phyloP scores from a whole-genome alignment of 2,329 filamentous ascomycete species.

The Talaromyces sp. region DNA sequence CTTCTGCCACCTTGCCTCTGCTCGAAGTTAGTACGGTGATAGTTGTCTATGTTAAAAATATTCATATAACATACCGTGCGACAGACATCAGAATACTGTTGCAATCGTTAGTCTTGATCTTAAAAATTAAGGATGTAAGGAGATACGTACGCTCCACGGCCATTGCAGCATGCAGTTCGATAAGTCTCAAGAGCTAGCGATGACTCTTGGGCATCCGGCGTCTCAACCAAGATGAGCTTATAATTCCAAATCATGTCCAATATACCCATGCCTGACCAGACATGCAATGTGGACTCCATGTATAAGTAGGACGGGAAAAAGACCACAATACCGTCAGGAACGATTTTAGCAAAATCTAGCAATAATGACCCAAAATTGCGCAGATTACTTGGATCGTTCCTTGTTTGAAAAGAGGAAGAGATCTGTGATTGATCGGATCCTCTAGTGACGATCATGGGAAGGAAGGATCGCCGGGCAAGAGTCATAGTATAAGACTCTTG shows the following conservation, averaged over 20 bases:
- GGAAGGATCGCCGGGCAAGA: slow-evolving; percentile 85
- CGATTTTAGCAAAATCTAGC: slow-evolving; percentile 93
- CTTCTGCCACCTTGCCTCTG: slow-evolving; percentile 91
- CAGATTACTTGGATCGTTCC: slow-evolving; percentile 94
- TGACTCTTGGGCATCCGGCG: slow-evolving; percentile 94
- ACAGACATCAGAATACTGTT: slow-evolving; percentile 17
- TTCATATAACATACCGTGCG: slow-evolving; percentile 12
- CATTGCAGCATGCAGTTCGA: slow-evolving; percentile 95
- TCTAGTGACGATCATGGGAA: slow-evolving; percentile 95
- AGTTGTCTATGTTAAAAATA: background rate
- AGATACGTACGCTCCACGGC: slow-evolving; percentile 64
- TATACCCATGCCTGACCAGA: slow-evolving; percentile 99
- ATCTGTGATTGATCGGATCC: slow-evolving; percentile 92
- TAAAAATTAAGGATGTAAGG: background rate
- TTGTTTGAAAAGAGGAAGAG: slow-evolving; percentile 89
- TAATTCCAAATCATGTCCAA: slow-evolving; percentile 98
- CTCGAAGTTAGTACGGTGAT: slow-evolving; percentile 2
- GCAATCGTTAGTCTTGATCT: background rate
- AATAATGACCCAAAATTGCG: slow-evolving; percentile 92
- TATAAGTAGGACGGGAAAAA: slow-evolving; percentile 99
- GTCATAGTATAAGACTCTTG: slow-evolving; percentile 99
- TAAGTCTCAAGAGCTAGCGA: slow-evolving; percentile 94
- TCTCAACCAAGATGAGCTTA: slow-evolving; percentile 96
- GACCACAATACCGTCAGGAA: slow-evolving; percentile 95
- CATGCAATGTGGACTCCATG: slow-evolving; percentile 98